These are phyloP conservation scores for Medicago arabica DNA, from an alignment of 306 rosid genomes.

Conservation along the genomic window DNA sequence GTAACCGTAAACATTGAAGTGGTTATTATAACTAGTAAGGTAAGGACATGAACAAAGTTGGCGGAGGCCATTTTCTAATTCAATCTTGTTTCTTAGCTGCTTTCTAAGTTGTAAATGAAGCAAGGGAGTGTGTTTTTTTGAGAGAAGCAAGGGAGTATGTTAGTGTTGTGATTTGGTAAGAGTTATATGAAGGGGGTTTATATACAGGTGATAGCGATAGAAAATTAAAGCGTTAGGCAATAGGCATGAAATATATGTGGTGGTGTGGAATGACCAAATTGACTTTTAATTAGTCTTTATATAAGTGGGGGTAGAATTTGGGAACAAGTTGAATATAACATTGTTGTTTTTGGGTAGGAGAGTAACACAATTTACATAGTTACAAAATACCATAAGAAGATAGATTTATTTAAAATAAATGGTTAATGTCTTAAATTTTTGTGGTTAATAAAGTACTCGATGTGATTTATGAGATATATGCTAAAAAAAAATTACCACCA, in stretches of 20 bases:
- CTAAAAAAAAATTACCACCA: too few species aligned
- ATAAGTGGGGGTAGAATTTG: conserved; percentile 30
- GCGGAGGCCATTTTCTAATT: conserved; percentile 34
- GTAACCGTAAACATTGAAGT: conserved; percentile 43
- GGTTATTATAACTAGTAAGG: conserved; percentile 17
- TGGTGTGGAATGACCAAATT: conserved; percentile 51
- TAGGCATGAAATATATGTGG: not conserved
- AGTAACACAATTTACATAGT: too few species aligned
- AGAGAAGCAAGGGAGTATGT: not conserved
- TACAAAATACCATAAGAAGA: too few species aligned
- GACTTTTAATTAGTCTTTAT: conserved; percentile 3
- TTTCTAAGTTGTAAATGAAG: not conserved
- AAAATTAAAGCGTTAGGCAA: not conserved
- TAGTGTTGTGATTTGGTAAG: not conserved
- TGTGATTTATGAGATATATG: too few species aligned
- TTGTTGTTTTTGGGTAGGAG: too few species aligned
- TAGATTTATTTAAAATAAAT: too few species aligned
- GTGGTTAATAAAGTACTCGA: too few species aligned
- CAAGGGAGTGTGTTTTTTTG: too few species aligned
- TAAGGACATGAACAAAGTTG: conserved; percentile 16
- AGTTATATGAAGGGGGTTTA: conserved; percentile 31
- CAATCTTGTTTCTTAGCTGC: not conserved
- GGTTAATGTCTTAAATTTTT: too few species aligned
- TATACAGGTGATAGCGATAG: not conserved
- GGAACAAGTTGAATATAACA: not conserved